phyloP scores from a whole-genome alignment of 257 asterid species.

The Nicotiana tabacum region DNA sequence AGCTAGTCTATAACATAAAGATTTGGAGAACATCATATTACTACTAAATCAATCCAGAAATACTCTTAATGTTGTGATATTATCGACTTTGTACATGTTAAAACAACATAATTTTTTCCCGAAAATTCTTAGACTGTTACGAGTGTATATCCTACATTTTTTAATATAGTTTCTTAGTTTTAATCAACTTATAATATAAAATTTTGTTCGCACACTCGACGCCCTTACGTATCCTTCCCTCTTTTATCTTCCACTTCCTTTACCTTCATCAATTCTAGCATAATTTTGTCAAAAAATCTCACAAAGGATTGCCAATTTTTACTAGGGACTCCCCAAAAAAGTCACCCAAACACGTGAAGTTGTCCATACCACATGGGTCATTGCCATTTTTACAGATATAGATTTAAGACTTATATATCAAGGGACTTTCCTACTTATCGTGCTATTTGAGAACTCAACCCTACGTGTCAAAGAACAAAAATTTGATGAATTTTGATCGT shows the following conservation, averaged over 20 bases:
- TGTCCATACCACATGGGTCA: conserved; percentile 53
- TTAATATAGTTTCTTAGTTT: no score
- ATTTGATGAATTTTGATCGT: conserved; percentile 35
- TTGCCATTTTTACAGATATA: background rate
- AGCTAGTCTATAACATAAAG: no score
- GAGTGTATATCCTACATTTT: no score
- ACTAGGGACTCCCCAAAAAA: conserved; percentile 9
- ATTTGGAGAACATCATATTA: background rate
- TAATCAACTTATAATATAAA: background rate
- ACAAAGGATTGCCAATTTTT: background rate
- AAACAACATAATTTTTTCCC: no score
- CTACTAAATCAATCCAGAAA: no score
- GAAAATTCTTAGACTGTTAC: no score
- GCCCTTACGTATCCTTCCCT: background rate
- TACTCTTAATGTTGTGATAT: no score
- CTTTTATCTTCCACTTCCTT: background rate
- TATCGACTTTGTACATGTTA: no score
- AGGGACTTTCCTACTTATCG: background rate
- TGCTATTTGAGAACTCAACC: background rate
- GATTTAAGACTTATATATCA: background rate
- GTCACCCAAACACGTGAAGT: conserved; percentile 51
- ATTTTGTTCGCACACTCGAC: background rate
- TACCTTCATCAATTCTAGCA: background rate
- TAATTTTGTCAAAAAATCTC: conserved; percentile 9
- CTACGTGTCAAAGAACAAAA: conserved; percentile 41